A percentile compares a stretch with the other conserved stretches of the same genome.
Conservation (phyloP, 768 basidiomycete genomes). For the Cantharellus cinnabarinus region DNA sequence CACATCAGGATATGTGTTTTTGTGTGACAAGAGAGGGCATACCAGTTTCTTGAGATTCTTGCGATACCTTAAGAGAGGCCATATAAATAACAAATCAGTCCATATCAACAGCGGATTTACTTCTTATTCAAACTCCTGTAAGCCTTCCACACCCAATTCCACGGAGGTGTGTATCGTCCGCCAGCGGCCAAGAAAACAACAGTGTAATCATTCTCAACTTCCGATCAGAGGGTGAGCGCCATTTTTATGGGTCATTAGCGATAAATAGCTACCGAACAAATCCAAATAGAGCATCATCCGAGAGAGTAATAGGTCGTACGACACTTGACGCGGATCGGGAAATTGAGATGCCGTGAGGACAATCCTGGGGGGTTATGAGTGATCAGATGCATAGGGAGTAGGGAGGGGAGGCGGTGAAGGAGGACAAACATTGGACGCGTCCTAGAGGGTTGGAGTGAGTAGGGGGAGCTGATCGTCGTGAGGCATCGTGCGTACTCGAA, state of each 20-base stretch:
- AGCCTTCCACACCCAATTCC: slow-evolving; percentile 87
- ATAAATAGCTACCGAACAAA: not conserved
- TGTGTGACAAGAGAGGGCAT: slow-evolving; percentile 11
- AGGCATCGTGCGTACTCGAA: slow-evolving; percentile 41
- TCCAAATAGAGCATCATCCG: slow-evolving; percentile 25
- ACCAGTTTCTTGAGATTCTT: slow-evolving; percentile 76
- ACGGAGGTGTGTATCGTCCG: slow-evolving; percentile 47
- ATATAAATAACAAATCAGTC: not conserved
- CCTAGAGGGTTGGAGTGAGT: slow-evolving; percentile 20
- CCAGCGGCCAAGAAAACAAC: slow-evolving; percentile 77
- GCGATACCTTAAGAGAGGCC: slow-evolving; percentile 27
- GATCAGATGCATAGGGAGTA: slow-evolving; percentile 2
- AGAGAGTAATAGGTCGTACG: slow-evolving; percentile 51
- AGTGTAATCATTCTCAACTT: slow-evolving; percentile 78
- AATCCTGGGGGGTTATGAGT: slow-evolving; percentile 31
- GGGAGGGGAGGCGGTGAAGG: not conserved
- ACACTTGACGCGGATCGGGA: slow-evolving; percentile 55
- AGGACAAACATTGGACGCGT: slow-evolving; percentile 64
- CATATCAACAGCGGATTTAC: slow-evolving; percentile 13
- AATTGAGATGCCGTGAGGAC: slow-evolving; percentile 65
- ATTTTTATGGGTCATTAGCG: slow-evolving; percentile 7
- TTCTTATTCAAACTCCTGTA: slow-evolving; percentile 57
- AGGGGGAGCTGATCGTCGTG: not conserved
- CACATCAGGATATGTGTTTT: not conserved
- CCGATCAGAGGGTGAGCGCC: slow-evolving; percentile 39